These are phyloP conservation scores for Dujonia santamariae DNA, from an alignment of 1,139 yeast species.

Conservation along the genomic window DNA sequence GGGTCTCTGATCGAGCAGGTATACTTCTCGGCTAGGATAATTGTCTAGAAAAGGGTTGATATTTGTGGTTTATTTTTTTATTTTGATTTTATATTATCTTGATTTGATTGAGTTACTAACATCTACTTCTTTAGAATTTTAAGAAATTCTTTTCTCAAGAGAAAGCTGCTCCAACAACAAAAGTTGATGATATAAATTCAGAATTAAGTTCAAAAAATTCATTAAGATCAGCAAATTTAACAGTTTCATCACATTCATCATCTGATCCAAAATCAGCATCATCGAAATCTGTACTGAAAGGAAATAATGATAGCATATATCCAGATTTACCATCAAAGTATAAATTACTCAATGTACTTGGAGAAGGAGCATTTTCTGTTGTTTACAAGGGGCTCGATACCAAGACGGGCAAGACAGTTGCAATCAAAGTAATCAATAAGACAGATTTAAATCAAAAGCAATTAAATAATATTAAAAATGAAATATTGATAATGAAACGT, in stretches of 20 bases:
- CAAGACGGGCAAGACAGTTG: conserved; percentile 52
- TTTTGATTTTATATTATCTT: no score
- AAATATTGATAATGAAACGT: conserved; percentile 79
- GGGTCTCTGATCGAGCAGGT: no score
- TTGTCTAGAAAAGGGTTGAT: no score
- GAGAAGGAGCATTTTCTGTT: conserved; percentile 89
- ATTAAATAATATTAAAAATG: conserved; percentile 67
- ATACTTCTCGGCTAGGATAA: no score
- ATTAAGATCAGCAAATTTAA: conserved; percentile 5
- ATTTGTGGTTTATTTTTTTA: no score
- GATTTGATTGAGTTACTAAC: no score
- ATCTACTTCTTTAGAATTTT: conserved; percentile 3
- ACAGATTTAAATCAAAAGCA: conserved; percentile 48
- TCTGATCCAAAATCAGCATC: conserved; percentile 4
- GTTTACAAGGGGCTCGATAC: conserved; percentile 72
- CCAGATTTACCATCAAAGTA: conserved; percentile 23
- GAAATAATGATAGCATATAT: background rate
- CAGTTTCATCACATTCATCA: conserved; percentile 8
- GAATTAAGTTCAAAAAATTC: conserved; percentile 6
- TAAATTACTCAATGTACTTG: conserved; percentile 34
- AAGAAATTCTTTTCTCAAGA: conserved; percentile 2
- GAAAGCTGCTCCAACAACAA: background rate
- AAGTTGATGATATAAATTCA: background rate
- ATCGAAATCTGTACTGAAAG: background rate
- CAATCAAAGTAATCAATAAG: conserved; percentile 83